Percentiles rank a stretch among this genome's conserved stretches.
These are phyloP conservation scores for Rhynchospora breviuscula DNA, from an alignment of 176 grass and related monocot genomes.

Conservation along the genomic window DNA sequence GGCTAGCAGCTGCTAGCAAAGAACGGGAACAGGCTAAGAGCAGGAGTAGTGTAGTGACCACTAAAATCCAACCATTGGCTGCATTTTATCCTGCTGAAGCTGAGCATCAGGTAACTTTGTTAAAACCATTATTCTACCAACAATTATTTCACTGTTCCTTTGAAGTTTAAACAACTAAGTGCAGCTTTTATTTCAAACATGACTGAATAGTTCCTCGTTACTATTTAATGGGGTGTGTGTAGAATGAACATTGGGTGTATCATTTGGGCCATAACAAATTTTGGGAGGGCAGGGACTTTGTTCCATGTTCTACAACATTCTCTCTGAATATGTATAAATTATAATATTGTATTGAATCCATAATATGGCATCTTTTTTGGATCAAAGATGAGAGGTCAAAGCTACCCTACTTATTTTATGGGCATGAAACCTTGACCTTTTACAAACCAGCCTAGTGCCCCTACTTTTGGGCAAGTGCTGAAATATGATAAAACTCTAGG, in stretches of 20 bases:
- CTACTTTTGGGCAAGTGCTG: no score
- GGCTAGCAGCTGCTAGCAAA: constrained; percentile 66
- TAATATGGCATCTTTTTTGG: neutral
- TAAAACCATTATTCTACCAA: neutral
- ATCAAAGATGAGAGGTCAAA: no score
- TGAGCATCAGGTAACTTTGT: constrained; percentile 77
- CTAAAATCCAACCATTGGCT: constrained; percentile 61
- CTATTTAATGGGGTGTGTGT: neutral
- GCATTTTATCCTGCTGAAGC: constrained; percentile 80
- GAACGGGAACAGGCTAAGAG: constrained; percentile 85
- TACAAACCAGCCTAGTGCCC: no score
- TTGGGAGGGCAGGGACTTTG: neutral
- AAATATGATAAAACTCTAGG: no score
- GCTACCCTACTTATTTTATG: no score
- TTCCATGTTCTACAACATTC: neutral
- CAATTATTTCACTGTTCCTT: neutral
- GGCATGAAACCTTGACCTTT: no score
- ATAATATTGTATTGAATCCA: neutral
- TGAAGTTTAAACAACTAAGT: neutral
- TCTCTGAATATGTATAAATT: neutral
- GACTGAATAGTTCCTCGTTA: neutral
- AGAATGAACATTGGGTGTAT: neutral
- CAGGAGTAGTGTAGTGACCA: constrained; percentile 62
- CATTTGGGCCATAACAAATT: neutral
- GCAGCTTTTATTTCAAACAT: neutral